phyloP scores from a whole-genome alignment of 1,284 basidiomycete species.

The Pseudozyma hubeiensis region DNA sequence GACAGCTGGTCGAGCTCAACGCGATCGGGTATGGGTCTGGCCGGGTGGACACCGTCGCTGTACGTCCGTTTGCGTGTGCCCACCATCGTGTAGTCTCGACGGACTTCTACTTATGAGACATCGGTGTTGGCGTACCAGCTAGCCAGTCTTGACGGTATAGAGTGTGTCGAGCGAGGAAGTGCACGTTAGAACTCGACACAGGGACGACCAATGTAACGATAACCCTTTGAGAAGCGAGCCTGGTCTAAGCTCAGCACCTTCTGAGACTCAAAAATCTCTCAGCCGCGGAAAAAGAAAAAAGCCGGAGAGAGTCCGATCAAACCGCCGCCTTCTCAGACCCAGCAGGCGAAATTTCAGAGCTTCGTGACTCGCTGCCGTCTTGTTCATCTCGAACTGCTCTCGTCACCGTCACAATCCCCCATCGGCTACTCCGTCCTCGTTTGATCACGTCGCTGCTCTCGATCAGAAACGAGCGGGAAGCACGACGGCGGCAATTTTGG shows the following conservation, averaged over 20 bases:
- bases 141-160: too few species aligned
- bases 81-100: conserved; percentile 8
- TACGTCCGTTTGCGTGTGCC: conserved; percentile 8
- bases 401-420: conserved; percentile 1
- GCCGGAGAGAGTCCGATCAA: conserved; percentile 37
- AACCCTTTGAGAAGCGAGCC: too few species aligned
- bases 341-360: background rate
- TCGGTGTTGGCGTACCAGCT: too few species aligned
- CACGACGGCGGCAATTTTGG: background rate
- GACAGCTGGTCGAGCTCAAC: background rate
- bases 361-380: background rate
- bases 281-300: background rate
- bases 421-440: conserved; percentile 7
- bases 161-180: too few species aligned
- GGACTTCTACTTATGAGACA: too few species aligned
- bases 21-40: background rate
- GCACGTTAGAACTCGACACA: too few species aligned
- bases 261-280: background rate
- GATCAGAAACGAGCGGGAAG: background rate
- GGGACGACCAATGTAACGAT: too few species aligned
- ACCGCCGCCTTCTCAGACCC: conserved; percentile 13
- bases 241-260: background rate
- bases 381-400: background rate
- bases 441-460: background rate
- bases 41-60: background rate